These are phyloP conservation scores for Plicaturopsis crispa DNA, from an alignment of 768 basidiomycete genomes.

Conservation along the genomic window DNA sequence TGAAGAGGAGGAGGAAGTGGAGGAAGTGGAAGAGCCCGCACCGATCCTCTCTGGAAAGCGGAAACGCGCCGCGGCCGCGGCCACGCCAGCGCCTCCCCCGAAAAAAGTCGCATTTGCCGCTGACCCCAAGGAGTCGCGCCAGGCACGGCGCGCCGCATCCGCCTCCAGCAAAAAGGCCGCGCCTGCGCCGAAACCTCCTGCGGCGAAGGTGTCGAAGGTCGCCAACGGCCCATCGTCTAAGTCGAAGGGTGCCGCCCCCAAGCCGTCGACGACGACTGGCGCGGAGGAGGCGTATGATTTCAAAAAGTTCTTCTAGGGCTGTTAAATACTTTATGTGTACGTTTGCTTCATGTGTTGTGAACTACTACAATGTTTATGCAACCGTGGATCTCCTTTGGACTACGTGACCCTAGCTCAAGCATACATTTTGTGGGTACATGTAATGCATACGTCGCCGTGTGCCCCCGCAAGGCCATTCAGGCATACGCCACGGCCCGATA, in stretches of 20 bases:
- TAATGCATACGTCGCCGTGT: no score
- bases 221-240: constrained; percentile 18
- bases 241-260: constrained; percentile 14
- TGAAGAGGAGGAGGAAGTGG: constrained; percentile 35
- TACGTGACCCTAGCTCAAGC: no score
- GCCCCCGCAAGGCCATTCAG: no score
- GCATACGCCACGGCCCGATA: no score
- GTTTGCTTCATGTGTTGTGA: not conserved
- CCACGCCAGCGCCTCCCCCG: constrained; percentile 22
- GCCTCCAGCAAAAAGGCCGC: not conserved
- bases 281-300: constrained; percentile 48
- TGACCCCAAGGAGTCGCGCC: constrained; percentile 11
- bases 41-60: constrained; percentile 26
- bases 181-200: constrained; percentile 5
- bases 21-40: constrained; percentile 30
- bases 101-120: constrained; percentile 52
- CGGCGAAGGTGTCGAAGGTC: constrained; percentile 8
- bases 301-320: constrained; percentile 52
- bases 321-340: no score
- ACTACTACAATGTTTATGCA: no score
- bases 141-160: not conserved
- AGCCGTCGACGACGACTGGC: constrained; percentile 11
- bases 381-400: no score
- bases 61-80: constrained; percentile 37
- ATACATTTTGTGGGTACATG: no score